Evolutionary conservation across 2,329 filamentous ascomycete species (phyloP).

Genomic region (Venturia carpophila): DNA sequence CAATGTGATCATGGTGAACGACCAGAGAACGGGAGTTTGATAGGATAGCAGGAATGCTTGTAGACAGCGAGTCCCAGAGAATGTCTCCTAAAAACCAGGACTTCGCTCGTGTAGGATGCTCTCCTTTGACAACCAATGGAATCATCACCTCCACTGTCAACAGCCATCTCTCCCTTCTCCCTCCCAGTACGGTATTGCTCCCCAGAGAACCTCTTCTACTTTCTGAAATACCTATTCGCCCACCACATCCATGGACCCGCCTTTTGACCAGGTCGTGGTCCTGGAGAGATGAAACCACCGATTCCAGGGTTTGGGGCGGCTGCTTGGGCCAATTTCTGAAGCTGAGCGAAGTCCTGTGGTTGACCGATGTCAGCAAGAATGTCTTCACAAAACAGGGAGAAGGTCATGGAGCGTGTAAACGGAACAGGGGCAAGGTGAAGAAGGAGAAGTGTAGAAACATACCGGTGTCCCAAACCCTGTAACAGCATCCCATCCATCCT

Average conservation of each 20-base stretch:
- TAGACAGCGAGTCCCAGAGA: no score
- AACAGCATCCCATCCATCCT: constrained; percentile 40
- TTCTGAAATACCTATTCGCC: background rate
- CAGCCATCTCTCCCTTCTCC: no score
- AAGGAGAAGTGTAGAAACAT: background rate
- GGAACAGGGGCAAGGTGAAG: background rate
- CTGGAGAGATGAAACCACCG: constrained; percentile 1
- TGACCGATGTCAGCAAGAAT: no score
- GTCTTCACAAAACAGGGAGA: no score
- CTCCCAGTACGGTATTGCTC: no score
- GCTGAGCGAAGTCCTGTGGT: background rate
- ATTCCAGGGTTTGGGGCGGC: background rate
- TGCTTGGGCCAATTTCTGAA: background rate
- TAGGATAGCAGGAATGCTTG: no score
- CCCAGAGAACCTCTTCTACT: background rate
- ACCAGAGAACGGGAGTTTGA: no score
- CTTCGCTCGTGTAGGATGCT: no score
- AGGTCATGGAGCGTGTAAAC: background rate
- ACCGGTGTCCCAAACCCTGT: constrained; percentile 43
- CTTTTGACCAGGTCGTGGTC: background rate
- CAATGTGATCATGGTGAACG: no score
- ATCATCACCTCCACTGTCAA: no score
- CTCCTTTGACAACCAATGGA: no score
- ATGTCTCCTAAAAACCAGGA: no score
- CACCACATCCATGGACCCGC: constrained; percentile 1